Conservation (phyloP, 2,329 filamentous ascomycete species). For the Mycosphaerella sp. region DNA sequence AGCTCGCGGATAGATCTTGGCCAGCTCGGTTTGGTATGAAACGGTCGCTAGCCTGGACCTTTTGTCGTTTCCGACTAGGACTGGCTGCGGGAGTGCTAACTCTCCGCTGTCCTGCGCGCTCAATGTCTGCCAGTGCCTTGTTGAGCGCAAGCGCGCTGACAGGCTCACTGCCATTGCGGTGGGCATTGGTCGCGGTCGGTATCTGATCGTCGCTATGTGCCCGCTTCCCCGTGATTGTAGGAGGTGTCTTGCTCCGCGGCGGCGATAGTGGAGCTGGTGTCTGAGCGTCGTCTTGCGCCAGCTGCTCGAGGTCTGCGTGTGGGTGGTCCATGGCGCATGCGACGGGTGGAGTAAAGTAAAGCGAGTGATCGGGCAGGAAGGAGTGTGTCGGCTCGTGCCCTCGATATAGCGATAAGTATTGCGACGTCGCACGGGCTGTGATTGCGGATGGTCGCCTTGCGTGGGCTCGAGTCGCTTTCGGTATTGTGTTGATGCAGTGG, state of each 20-base stretch:
- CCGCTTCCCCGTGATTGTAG: constrained; percentile 47
- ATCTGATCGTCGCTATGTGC: constrained; percentile 31
- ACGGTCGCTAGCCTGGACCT: constrained; percentile 56
- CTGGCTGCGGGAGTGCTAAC: constrained; percentile 57
- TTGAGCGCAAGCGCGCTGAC: constrained; percentile 55
- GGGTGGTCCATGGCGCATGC: constrained; percentile 14
- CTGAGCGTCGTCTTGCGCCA: constrained; percentile 24
- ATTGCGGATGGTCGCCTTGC: constrained; percentile 3
- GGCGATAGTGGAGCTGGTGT: constrained; percentile 49
- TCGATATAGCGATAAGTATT: background rate
- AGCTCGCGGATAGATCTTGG: constrained; percentile 88
- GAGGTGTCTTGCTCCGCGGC: constrained; percentile 55
- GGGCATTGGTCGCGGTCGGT: constrained; percentile 10
- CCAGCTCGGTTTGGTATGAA: constrained; percentile 94
- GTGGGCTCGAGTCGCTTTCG: background rate
- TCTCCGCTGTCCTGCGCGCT: constrained; percentile 52
- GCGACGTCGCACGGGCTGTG: background rate
- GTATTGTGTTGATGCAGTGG: background rate
- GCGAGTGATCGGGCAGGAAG: background rate
- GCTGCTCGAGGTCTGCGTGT: constrained; percentile 6
- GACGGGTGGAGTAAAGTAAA: background rate
- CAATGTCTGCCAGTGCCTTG: constrained; percentile 56
- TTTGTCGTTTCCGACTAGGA: constrained; percentile 62
- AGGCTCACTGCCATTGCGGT: constrained; percentile 44
- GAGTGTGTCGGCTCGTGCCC: constrained; percentile 3